Percentiles rank a stretch among this genome's conserved stretches.
These are phyloP conservation scores for Jackrogersella multiformis DNA, from an alignment of 495 filamentous ascomycete species.

Conservation along the genomic window DNA sequence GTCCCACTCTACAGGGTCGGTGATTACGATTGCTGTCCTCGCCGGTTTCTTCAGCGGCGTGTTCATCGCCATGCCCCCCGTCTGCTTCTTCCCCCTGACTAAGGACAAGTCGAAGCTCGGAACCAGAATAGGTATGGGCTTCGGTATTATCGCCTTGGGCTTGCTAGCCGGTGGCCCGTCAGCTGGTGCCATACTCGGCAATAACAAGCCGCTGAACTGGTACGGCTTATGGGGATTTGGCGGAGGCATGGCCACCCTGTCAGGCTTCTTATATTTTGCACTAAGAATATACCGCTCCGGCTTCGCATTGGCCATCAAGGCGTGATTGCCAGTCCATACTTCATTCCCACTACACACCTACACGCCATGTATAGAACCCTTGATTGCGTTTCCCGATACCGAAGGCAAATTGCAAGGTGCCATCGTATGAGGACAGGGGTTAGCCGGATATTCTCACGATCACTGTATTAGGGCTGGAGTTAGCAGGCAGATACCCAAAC, in stretches of 20 bases:
- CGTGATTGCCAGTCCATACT: conserved; percentile 6
- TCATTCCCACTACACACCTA: background rate
- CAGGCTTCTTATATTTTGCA: conserved; percentile 20
- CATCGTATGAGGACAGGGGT: conserved; percentile 1
- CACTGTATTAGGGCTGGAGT: conserved; percentile 3
- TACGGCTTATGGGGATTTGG: conserved; percentile 49
- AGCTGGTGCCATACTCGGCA: conserved; percentile 47
- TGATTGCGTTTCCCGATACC: background rate
- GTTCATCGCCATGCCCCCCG: conserved; percentile 72
- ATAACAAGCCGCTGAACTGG: conserved; percentile 39
- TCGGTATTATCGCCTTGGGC: conserved; percentile 50
- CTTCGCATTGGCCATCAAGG: conserved; percentile 33
- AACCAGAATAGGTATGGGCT: conserved; percentile 77
- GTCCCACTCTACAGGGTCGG: conserved; percentile 8
- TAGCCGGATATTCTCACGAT: background rate
- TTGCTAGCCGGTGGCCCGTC: conserved; percentile 46
- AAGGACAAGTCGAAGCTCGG: conserved; percentile 71
- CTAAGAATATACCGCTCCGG: conserved; percentile 38
- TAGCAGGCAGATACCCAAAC: conserved; percentile 1
- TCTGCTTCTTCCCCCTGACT: conserved; percentile 69
- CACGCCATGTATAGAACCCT: background rate
- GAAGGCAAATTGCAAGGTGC: background rate
- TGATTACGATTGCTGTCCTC: conserved; percentile 46
- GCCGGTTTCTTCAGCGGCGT: conserved; percentile 52
- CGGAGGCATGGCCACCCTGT: conserved; percentile 46